Conservation (phyloP, 257 asterid genomes). For the Ajuga chamaepitys region DNA sequence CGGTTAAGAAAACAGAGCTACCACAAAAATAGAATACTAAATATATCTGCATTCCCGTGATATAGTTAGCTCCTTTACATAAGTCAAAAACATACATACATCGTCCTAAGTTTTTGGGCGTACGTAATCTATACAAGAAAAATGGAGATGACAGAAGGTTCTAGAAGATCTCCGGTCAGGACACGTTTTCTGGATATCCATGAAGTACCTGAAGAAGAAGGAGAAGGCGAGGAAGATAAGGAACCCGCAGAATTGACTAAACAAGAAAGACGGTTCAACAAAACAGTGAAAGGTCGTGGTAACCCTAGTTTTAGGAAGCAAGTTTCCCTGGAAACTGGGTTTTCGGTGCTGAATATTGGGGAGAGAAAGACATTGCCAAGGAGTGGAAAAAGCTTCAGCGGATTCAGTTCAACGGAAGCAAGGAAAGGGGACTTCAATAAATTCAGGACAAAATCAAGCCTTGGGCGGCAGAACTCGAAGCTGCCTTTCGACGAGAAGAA, state of each 20-base stretch:
- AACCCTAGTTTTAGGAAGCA: slow-evolving; percentile 48
- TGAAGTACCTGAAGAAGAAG: slow-evolving; percentile 55
- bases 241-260: slow-evolving; percentile 5
- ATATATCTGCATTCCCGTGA: slow-evolving; percentile 29
- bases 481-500: slow-evolving; percentile 43
- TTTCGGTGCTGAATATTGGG: slow-evolving; percentile 47
- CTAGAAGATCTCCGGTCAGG: slow-evolving; percentile 34
- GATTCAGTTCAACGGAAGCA: slow-evolving; percentile 44
- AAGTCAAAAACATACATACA: background rate
- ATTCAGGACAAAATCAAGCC: slow-evolving; percentile 59
- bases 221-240: slow-evolving; percentile 35
- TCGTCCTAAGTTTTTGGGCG: background rate
- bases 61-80: background rate
- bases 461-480: slow-evolving; percentile 54
- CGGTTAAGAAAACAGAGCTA: slow-evolving; percentile 6
- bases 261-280: slow-evolving; percentile 18
- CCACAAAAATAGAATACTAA: slow-evolving; percentile 1
- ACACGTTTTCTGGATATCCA: slow-evolving; percentile 62
- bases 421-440: slow-evolving; percentile 55
- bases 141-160: slow-evolving; percentile 40
- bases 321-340: slow-evolving; percentile 81
- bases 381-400: slow-evolving; percentile 78
- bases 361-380: slow-evolving; percentile 41
- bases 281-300: slow-evolving; percentile 23
- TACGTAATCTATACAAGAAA: background rate